Evolutionary conservation across 176 grass and related monocot genomes (phyloP).

Genomic region (Oryza nivara): DNA sequence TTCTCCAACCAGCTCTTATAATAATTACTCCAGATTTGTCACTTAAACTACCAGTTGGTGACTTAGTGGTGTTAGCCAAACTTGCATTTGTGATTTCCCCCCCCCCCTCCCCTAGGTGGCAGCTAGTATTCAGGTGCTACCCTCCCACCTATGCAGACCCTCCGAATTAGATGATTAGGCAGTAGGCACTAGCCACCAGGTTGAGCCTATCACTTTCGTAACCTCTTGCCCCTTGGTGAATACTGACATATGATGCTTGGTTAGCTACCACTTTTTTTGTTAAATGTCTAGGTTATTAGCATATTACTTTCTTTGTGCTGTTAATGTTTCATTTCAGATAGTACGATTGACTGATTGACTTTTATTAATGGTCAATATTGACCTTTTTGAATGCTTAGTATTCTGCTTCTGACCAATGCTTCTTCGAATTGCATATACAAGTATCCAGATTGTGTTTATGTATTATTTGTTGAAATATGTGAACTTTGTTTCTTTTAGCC

Average conservation of each 20-base stretch:
- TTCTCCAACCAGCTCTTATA: conserved; percentile 1
- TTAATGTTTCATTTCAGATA: conserved; percentile 23
- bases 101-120: neutral
- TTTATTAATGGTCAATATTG: neutral
- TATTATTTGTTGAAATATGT: conserved; percentile 14
- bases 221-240: neutral
- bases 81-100: neutral
- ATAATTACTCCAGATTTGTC: conserved; percentile 16
- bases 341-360: neutral
- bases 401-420: conserved; percentile 11
- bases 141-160: neutral
- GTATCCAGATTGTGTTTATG: neutral
- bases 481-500: conserved; percentile 65
- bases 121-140: neutral
- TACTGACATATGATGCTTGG: neutral
- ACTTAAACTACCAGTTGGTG: conserved; percentile 5
- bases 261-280: neutral
- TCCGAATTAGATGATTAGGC: neutral
- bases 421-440: neutral
- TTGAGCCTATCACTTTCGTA: neutral
- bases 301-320: neutral
- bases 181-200: neutral
- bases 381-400: neutral
- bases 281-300: neutral
- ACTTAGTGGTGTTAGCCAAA: neutral